phyloP scores from a whole-genome alignment of 139 green algal species.

The Closterium sp. region DNA sequence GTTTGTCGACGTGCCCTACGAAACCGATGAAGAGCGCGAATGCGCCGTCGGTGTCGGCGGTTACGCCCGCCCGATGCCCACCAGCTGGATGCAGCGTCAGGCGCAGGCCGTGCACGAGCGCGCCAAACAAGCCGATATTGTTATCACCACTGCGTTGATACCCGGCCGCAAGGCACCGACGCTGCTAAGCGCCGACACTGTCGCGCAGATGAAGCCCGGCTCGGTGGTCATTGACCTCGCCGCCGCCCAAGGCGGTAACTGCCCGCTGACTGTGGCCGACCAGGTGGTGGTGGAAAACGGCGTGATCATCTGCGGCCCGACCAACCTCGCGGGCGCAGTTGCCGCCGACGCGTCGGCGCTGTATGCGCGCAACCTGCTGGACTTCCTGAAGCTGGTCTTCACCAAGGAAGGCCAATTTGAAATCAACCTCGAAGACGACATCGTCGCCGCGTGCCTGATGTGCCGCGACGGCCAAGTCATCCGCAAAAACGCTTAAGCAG shows the following conservation, averaged over 20 bases:
- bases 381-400: conserved; percentile 51
- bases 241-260: conserved; percentile 76
- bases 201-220: conserved; percentile 47
- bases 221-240: conserved; percentile 84
- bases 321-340: conserved; percentile 81
- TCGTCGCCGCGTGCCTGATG: conserved; percentile 22
- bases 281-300: conserved; percentile 56
- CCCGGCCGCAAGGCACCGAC: conserved; percentile 79
- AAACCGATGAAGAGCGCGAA: too few relatives aligned
- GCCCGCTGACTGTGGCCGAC: conserved; percentile 61
- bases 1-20: too few relatives aligned
- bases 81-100: too few relatives aligned
- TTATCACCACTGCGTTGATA: conserved; percentile 83
- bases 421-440: conserved; percentile 33
- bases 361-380: conserved; percentile 85
- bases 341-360: conserved; percentile 73
- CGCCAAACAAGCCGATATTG: too few relatives aligned
- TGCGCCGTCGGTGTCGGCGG: too few relatives aligned
- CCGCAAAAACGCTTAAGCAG: neutral
- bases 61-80: too few relatives aligned
- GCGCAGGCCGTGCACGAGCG: too few relatives aligned
- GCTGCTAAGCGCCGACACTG: conserved; percentile 69
- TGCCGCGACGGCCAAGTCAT: conserved; percentile 10
- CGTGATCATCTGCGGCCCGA: conserved; percentile 83
- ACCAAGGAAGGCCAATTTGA: neutral